Percentiles rank a stretch among this genome's conserved stretches.
phyloP scores from a whole-genome alignment of 495 filamentous ascomycete genomes.

The Clohesyomyces aquaticus region DNA sequence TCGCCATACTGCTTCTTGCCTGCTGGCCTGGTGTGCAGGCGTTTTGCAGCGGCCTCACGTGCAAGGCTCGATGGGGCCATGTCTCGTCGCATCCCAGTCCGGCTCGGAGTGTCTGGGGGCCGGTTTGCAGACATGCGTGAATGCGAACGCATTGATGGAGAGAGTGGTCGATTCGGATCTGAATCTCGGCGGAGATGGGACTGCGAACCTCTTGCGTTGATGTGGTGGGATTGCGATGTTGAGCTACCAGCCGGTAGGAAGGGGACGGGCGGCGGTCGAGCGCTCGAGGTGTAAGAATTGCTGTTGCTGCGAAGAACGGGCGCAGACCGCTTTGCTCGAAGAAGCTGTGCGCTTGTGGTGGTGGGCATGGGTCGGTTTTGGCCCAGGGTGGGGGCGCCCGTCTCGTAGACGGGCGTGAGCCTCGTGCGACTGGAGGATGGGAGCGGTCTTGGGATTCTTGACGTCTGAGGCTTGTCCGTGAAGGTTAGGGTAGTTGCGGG shows the following conservation, averaged over 20 bases:
- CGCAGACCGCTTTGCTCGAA: slow-evolving; percentile 86
- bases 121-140: slow-evolving; percentile 56
- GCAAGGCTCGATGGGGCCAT: slow-evolving; percentile 51
- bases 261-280: slow-evolving; percentile 63
- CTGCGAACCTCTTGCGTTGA: slow-evolving; percentile 69
- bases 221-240: slow-evolving; percentile 75
- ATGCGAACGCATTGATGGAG: slow-evolving; percentile 52
- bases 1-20: slow-evolving; percentile 79
- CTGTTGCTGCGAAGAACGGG: slow-evolving; percentile 69
- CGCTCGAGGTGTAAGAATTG: slow-evolving; percentile 45
- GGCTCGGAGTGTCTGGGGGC: slow-evolving; percentile 53
- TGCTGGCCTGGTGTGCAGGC: slow-evolving; percentile 71
- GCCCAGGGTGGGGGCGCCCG: slow-evolving; percentile 73
- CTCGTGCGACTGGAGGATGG: slow-evolving; percentile 72
- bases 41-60: slow-evolving; percentile 64
- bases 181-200: slow-evolving; percentile 74
- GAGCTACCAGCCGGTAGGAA: slow-evolving; percentile 81
- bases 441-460: slow-evolving; percentile 56
- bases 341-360: slow-evolving; percentile 70
- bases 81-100: slow-evolving; percentile 43
- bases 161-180: slow-evolving; percentile 62
- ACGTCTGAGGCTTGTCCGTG: slow-evolving; percentile 67
- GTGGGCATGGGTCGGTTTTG: slow-evolving; percentile 71
- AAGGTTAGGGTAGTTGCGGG: slow-evolving; percentile 87
- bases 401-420: slow-evolving; percentile 91